Evolutionary conservation across 306 rosid species (phyloP), one percentile per base, ranked within the genome.

Genomic region (Mucuna pruriens): DNA sequence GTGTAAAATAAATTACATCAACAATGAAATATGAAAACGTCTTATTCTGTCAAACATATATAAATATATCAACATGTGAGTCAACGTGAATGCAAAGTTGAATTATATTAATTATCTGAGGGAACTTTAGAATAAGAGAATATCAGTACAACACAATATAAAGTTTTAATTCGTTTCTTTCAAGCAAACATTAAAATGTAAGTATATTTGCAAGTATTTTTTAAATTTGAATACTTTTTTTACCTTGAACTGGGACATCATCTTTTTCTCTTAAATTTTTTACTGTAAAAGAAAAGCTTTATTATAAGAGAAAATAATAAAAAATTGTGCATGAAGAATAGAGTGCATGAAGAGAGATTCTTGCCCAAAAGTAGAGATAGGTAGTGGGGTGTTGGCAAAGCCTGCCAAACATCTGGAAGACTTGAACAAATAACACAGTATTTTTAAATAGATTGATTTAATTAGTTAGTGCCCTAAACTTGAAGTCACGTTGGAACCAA

Each of bases 291-390:
- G n/a, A n/a, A n/a, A n/a, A n/a, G n/a, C n/a, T n/a, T n/a, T n/a
- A n/a, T n/a, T n/a, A n/a, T n/a, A n/a, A n/a, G n/a, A n/a, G n/a
- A n/a, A n/a, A 77, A 60, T 5, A 71, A 71, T 51, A 44, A 0
- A 78, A 65, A 52, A 73, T 22, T 34, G 73, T 3, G 44, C n/a
- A 69, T 46, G 22, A 68, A n/a, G 31, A 51, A 77, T 72, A 26
- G 75, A 83, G 80, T 70, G 80, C 63, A 25, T 62, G 68, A 4
- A 34, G 31, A 67, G 52, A 79, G 45, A 79, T 86, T 45, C 89
- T 55, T 75, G 77, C 7, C 80, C 74, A 2, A 31, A 49, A 22
- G 34, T 39, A 48, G 70, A 66, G 78, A 69, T 23, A 46, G 51
- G 29, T 54, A 61, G 84, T 79, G 81, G 81, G 79, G 77, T 63